Percentiles rank a stretch among this genome's conserved stretches.
Evolutionary conservation across 129 eudicot genomes (phyloP).

Genomic region (Flaveria brownii): DNA sequence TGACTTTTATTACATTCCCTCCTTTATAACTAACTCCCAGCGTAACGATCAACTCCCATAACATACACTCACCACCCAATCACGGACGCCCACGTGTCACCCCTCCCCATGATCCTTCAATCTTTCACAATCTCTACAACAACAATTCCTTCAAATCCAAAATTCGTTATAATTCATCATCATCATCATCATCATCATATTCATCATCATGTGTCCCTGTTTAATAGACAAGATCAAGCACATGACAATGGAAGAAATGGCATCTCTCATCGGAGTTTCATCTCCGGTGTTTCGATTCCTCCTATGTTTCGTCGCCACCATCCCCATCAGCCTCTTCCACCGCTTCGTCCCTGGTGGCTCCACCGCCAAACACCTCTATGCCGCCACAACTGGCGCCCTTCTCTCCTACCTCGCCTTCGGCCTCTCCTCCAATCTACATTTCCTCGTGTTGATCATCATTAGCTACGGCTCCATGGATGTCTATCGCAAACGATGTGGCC

Average conservation of each 20-base stretch:
- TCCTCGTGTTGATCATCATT: slow-evolving; percentile 55
- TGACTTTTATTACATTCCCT: slow-evolving; percentile 16
- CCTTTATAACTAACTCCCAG: not conserved
- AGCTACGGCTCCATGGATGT: slow-evolving; percentile 72
- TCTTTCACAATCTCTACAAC: not conserved
- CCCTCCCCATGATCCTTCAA: slow-evolving; percentile 18
- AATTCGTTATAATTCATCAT: not conserved
- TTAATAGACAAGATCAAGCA: slow-evolving; percentile 33
- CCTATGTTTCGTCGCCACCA: slow-evolving; percentile 68
- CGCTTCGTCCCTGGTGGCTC: slow-evolving; percentile 77
- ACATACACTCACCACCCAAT: slow-evolving; percentile 10
- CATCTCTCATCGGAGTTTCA: slow-evolving; percentile 76
- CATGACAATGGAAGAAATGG: slow-evolving; percentile 68
- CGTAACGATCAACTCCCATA: not conserved
- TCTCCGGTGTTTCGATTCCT: slow-evolving; percentile 76
- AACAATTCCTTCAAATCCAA: not conserved
- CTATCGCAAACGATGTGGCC: slow-evolving; percentile 65
- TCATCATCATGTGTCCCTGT: slow-evolving; percentile 23
- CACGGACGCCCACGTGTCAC: slow-evolving; percentile 19
- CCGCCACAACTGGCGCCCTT: slow-evolving; percentile 62
- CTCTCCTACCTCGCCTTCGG: slow-evolving; percentile 83
- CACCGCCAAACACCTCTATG: slow-evolving; percentile 63
- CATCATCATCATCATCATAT: not conserved
- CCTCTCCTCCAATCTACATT: slow-evolving; percentile 75
- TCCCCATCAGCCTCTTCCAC: slow-evolving; percentile 74